A percentile compares a stretch with the other conserved stretches of the same genome.
Conservation (phyloP, 2,329 filamentous ascomycete genomes). For the Fonsecaea erecta region DNA sequence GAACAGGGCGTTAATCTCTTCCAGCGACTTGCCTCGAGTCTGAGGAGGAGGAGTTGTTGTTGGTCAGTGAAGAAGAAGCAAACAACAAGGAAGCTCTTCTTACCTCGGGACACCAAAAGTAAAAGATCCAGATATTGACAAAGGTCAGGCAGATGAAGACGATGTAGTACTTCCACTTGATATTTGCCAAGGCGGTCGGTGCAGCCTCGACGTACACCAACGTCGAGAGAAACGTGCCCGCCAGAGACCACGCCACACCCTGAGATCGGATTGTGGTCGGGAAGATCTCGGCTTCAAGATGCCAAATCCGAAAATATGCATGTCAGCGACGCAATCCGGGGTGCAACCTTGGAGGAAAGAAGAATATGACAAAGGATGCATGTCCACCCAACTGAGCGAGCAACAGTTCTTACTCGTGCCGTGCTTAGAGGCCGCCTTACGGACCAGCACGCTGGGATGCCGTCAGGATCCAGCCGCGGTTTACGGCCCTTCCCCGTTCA, state of each 20-base stretch:
- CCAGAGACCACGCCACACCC: slow-evolving; percentile 31
- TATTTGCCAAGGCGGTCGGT: slow-evolving; percentile 42
- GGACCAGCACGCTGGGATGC: not conserved
- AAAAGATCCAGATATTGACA: slow-evolving; percentile 29
- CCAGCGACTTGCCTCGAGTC: slow-evolving; percentile 31
- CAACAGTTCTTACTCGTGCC: not conserved
- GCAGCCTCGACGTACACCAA: slow-evolving; percentile 31
- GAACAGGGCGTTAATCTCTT: slow-evolving; percentile 34
- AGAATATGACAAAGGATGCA: slow-evolving; percentile 12
- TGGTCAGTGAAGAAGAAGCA: not conserved
- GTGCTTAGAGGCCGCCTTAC: slow-evolving; percentile 6
- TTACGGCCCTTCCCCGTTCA: not conserved
- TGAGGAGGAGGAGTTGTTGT: not conserved
- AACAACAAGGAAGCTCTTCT: slow-evolving; percentile 24
- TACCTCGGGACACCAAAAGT: slow-evolving; percentile 48
- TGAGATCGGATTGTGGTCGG: slow-evolving; percentile 35
- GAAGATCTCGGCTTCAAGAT: slow-evolving; percentile 32
- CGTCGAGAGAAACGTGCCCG: slow-evolving; percentile 30
- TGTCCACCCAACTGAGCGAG: not conserved
- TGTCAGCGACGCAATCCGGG: slow-evolving; percentile 18
- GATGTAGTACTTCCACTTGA: slow-evolving; percentile 44
- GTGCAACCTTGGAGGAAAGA: slow-evolving; percentile 12
- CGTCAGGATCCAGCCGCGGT: not conserved
- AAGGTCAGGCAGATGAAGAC: slow-evolving; percentile 50
- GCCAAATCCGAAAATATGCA: slow-evolving; percentile 7